phyloP scores from a whole-genome alignment of 306 rosid genomes.

The Vachellia collinsii region DNA sequence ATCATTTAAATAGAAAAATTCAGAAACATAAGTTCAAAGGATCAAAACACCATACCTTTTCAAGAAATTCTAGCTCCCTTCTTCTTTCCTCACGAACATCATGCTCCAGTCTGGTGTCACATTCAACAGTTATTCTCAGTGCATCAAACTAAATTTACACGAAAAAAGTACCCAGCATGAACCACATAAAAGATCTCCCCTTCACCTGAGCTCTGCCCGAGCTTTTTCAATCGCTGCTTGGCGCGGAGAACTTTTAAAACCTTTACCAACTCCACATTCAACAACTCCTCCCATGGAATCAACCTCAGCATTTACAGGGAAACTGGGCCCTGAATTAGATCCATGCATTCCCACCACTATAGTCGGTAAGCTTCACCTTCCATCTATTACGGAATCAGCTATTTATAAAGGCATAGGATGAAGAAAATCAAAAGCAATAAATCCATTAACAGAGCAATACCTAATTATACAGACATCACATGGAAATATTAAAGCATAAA shows the following conservation, averaged over 20 bases:
- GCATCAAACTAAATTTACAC: slow-evolving; percentile 7
- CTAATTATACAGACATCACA: background rate
- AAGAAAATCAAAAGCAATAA: background rate
- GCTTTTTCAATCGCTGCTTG: slow-evolving; percentile 85
- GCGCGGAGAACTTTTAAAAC: slow-evolving; percentile 72
- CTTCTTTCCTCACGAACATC: slow-evolving; percentile 89
- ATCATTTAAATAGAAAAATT: slow-evolving; percentile 22
- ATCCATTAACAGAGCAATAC: background rate
- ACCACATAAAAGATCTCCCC: slow-evolving; percentile 24
- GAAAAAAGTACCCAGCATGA: slow-evolving; percentile 29
- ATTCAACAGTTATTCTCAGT: slow-evolving; percentile 30
- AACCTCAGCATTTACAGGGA: slow-evolving; percentile 91
- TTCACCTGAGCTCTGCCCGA: slow-evolving; percentile 84
- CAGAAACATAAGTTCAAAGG: slow-evolving; percentile 23
- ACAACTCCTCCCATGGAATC: slow-evolving; percentile 98
- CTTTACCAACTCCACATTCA: slow-evolving; percentile 80
- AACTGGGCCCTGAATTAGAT: slow-evolving; percentile 63
- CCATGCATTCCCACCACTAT: slow-evolving; percentile 76
- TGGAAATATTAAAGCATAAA: background rate
- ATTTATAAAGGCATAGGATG: slow-evolving; percentile 12
- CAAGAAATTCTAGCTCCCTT: slow-evolving; percentile 89
- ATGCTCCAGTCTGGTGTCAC: slow-evolving; percentile 70
- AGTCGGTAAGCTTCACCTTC: slow-evolving; percentile 42
- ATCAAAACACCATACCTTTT: slow-evolving; percentile 62
- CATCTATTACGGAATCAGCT: slow-evolving; percentile 45